These are phyloP conservation scores for Emericellopsis cladophorae DNA, from an alignment of 2,329 filamentous ascomycete species.

Conservation along the genomic window DNA sequence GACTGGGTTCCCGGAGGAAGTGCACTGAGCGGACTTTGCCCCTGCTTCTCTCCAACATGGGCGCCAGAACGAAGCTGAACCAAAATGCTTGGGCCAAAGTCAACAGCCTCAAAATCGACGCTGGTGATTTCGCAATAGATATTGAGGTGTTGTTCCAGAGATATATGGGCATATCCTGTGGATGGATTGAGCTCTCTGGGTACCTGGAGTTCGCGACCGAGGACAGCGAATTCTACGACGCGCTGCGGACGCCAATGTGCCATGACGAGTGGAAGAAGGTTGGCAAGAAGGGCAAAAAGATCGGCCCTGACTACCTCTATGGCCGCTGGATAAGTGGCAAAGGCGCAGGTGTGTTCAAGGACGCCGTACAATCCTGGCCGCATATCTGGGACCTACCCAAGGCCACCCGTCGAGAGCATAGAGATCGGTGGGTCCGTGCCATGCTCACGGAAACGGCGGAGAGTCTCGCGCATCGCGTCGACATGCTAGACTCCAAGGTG, in stretches of 20 bases:
- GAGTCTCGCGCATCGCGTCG: not conserved
- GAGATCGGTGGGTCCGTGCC: not conserved
- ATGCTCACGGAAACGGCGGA: not conserved
- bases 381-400: not conserved
- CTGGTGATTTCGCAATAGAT: not conserved
- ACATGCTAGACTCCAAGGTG: not conserved
- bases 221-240: no score
- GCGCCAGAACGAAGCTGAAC: conserved; percentile 27
- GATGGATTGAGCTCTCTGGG: no score
- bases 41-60: conserved; percentile 47
- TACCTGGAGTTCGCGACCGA: no score
- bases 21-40: conserved; percentile 52
- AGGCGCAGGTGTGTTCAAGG: no score
- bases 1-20: conserved; percentile 47
- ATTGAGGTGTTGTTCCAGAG: not conserved
- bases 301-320: no score
- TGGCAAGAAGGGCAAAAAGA: no score
- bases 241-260: no score
- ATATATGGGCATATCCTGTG: no score
- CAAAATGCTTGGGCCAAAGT: not conserved
- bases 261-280: no score
- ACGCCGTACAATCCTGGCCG: no score
- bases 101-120: not conserved
- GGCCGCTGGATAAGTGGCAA: no score
- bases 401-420: not conserved